Evolutionary conservation across 208 protist genomes (phyloP), one percentile per base, ranked within the genome.

Genomic region (Spongospora subterranea): DNA sequence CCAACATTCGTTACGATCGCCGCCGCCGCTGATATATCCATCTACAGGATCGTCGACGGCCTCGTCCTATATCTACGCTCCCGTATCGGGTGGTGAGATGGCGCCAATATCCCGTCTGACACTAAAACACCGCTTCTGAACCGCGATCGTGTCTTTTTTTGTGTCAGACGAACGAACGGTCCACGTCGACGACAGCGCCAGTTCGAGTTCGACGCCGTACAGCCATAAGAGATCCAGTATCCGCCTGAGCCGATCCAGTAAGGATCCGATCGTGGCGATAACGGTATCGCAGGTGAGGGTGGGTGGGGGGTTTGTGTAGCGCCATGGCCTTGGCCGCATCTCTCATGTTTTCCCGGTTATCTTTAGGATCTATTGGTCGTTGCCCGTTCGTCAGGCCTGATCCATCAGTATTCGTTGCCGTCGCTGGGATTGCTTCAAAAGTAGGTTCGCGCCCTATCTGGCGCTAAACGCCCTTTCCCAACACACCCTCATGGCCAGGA

Each of bases 371-470:
- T 20, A 32, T 76, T 93, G 0, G 32, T 93, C 0, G 53, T 93
- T 45, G 88, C 88, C 50, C 65, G 92, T n/a, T 88, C 88, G 38
- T 90, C 76, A 1, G 77, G 90, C 50, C n/a, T 38, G 24, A 29
- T 90, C 32, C 45, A 76, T 50, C 0, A 88, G 11, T 94, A 98
- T 93, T 90, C 94, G 35, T 94, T 98, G 32, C 93, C 96, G 64
- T 95, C 96, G 46, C 82, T 98, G 50, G 91, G 95, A 54, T 94
- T 98, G 89, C 95, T 94, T 54, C 40, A 0, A 29, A 88, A 88
- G 94, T 93, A 94, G 88, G 90, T 95, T 46, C 92, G 90, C 89
- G 91, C 60, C 90, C 90, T 88, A 11, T 24, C 89, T 82, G 89
- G 32, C 64, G 89, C 89, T 91, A 32, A 35, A 53, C 77, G 43